Evolutionary conservation across 257 asterid species (phyloP).

Genomic region (Solanum pennellii): DNA sequence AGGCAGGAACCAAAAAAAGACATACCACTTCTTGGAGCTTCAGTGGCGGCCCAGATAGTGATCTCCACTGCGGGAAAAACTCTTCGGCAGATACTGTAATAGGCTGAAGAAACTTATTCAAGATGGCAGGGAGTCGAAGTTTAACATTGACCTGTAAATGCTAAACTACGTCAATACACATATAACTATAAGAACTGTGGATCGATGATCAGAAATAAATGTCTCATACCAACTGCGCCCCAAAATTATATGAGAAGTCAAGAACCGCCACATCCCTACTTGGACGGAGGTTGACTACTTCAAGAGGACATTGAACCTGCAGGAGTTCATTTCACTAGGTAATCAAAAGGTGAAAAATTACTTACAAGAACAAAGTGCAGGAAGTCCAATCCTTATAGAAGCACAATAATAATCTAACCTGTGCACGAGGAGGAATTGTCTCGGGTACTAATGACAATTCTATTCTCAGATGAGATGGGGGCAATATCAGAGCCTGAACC

Average conservation of each 20-base stretch:
- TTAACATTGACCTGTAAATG: constrained; percentile 64
- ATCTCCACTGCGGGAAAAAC: constrained; percentile 92
- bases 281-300: constrained; percentile 73
- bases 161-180: neutral
- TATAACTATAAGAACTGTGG: neutral
- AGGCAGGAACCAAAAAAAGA: neutral
- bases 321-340: neutral
- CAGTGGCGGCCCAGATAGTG: constrained; percentile 93
- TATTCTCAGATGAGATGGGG: constrained; percentile 69
- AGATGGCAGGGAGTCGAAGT: constrained; percentile 83
- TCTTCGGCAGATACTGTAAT: constrained; percentile 71
- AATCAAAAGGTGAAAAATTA: neutral
- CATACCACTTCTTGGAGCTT: constrained; percentile 95
- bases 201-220: neutral
- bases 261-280: constrained; percentile 92
- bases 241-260: constrained; percentile 74
- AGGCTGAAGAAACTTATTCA: constrained; percentile 83
- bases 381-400: neutral
- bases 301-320: constrained; percentile 94
- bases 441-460: constrained; percentile 87
- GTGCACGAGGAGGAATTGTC: constrained; percentile 94
- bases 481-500: constrained; percentile 65
- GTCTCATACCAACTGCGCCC: constrained; percentile 48
- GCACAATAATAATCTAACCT: constrained; percentile 28
- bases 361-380: neutral